A percentile compares a stretch with the other conserved stretches of the same genome.
Conservation (phyloP, 2,329 filamentous ascomycete genomes). For the Claviceps spartinae region DNA sequence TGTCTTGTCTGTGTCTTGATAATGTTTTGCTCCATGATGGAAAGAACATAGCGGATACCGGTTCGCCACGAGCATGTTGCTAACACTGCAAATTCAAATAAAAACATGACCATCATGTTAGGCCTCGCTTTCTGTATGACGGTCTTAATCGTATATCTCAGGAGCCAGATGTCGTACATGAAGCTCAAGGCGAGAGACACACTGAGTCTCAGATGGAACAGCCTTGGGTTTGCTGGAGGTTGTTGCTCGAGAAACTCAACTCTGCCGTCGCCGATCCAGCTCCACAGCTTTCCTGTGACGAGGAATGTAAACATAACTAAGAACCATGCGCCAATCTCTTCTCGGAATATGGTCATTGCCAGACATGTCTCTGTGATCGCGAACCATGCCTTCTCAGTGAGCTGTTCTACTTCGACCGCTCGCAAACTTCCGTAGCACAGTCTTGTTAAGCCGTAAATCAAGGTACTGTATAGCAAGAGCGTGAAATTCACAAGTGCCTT, state of each 20-base stretch:
- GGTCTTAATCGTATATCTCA: conserved; percentile 67
- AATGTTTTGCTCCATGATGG: conserved; percentile 63
- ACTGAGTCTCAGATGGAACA: conserved; percentile 76
- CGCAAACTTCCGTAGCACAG: conserved; percentile 83
- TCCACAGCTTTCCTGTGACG: conserved; percentile 92
- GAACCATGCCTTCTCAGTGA: conserved; percentile 97
- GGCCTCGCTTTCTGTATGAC: conserved; percentile 81
- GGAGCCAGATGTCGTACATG: conserved; percentile 64
- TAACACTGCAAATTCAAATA: conserved; percentile 90
- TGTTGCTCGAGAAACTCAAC: conserved; percentile 94
- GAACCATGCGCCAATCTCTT: conserved; percentile 89
- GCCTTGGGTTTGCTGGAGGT: conserved; percentile 70
- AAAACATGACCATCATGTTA: conserved; percentile 99
- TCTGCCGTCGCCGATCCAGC: conserved; percentile 91
- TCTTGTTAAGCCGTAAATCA: conserved; percentile 79
- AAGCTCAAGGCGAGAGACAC: conserved; percentile 68
- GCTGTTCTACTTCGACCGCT: conserved; percentile 87
- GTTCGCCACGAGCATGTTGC: conserved; percentile 71
- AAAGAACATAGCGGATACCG: conserved; percentile 62
- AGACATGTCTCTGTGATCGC: conserved; percentile 92
- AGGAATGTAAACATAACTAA: conserved; percentile 91
- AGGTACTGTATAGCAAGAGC: conserved; percentile 63
- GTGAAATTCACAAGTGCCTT: conserved; percentile 86
- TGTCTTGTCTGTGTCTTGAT: conserved; percentile 59
- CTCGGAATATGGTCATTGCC: conserved; percentile 95